phyloP scores from a whole-genome alignment of 2,329 filamentous ascomycete genomes.

The Exophiala phaeomuriformis region DNA sequence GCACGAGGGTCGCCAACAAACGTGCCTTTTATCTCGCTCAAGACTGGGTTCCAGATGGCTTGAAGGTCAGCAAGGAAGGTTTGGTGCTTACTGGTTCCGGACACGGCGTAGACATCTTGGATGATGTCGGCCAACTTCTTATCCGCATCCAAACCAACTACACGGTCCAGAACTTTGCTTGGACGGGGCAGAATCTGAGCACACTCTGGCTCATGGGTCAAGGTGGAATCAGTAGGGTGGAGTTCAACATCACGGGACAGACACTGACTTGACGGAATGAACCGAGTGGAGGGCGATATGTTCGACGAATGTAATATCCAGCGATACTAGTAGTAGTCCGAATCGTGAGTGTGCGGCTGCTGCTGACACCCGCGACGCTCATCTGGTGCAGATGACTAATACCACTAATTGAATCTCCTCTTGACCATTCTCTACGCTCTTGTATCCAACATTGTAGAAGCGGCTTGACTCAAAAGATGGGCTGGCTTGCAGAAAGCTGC shows the following conservation, averaged over 20 bases:
- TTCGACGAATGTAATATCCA: no score
- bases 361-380: no score
- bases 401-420: no score
- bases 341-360: no score
- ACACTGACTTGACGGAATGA: slow-evolving; percentile 16
- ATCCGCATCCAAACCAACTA: slow-evolving; percentile 39
- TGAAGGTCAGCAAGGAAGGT: slow-evolving; percentile 39
- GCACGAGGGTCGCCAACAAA: slow-evolving; percentile 34
- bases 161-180: slow-evolving; percentile 41
- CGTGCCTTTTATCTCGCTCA: slow-evolving; percentile 36
- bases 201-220: slow-evolving; percentile 39
- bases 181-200: slow-evolving; percentile 35
- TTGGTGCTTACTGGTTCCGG: slow-evolving; percentile 37
- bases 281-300: no score
- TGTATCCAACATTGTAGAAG: no score
- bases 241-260: slow-evolving; percentile 34
- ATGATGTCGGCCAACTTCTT: slow-evolving; percentile 34
- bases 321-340: no score
- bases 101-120: slow-evolving; percentile 37
- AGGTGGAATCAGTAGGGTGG: slow-evolving; percentile 35
- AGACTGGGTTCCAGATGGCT: slow-evolving; percentile 38
- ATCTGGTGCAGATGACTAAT: no score
- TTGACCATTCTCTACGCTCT: no score
- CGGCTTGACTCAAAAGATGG: no score
- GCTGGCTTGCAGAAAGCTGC: no score